Percentiles rank a stretch among this genome's conserved stretches.
Conservation (phyloP, 2,329 filamentous ascomycete genomes). For the Rhynchosporium graminicola region DNA sequence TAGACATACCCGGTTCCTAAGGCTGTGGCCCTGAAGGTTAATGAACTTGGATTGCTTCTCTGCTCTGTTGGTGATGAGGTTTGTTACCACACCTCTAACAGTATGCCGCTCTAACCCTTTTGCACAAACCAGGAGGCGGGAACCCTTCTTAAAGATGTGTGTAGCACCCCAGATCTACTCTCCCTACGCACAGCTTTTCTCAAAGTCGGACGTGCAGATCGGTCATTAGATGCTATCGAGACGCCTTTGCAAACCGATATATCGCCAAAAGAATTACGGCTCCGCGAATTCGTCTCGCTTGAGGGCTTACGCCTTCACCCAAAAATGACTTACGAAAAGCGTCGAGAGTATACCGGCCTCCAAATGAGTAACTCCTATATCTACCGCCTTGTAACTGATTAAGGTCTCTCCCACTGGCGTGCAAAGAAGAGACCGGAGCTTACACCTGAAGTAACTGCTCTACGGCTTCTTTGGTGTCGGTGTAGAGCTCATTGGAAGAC, state of each 20-base stretch:
- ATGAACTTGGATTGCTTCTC: slow-evolving; percentile 6
- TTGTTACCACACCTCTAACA: slow-evolving; percentile 3
- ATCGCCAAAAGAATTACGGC: neutral
- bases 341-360: too few species aligned
- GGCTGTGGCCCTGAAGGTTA: slow-evolving; percentile 1
- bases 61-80: slow-evolving; percentile 7
- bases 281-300: neutral
- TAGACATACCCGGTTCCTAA: slow-evolving; percentile 5
- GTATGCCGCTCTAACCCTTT: neutral
- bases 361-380: too few species aligned
- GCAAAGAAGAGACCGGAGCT: too few species aligned
- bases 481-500: too few species aligned
- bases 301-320: neutral
- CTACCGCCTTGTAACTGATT: too few species aligned
- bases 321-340: too few species aligned
- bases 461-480: too few species aligned
- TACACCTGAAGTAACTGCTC: too few species aligned
- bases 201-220: slow-evolving; percentile 1
- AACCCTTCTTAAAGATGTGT: neutral
- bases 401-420: too few species aligned
- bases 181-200: slow-evolving; percentile 7
- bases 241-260: neutral
- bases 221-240: neutral
- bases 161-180: neutral
- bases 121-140: slow-evolving; percentile 1